Evolutionary conservation across 2,329 filamentous ascomycete genomes (phyloP), one percentile per base, ranked within the genome.

Genomic region (Phialophora chinensis): DNA sequence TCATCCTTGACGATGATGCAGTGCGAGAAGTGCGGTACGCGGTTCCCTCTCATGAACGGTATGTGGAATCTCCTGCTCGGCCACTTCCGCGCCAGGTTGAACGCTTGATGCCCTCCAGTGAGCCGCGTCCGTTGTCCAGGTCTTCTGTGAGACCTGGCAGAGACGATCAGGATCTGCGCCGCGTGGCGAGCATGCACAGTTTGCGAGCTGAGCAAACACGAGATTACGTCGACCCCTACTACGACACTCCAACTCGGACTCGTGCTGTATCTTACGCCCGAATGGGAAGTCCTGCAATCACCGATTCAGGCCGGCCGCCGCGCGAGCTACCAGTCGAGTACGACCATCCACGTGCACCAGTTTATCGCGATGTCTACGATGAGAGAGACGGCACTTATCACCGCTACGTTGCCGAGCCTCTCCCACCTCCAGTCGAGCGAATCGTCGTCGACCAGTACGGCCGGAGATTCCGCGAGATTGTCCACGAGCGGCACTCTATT

Each of bases 361-460:
- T 74, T 23, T 77, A 78, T 63, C 78, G 76, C 23, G 79, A 80
- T 56, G 68, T 77, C n/a, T 82, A 81, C 67, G 77, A 78, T 50
- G 78, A 80, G 59, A 77, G 77, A 44, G 74, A 75, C 31, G 80
- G 84, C 35, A 80, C 82, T 38, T 75, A 77, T 50, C 60, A 56
- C 27, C 82, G 80, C 47, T 73, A 77, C 61, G 65, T 74, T 55
- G 73, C 79, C 57, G 80, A 81, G 66, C 67, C 80, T 44, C 78
- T 78, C 38, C 78, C 78, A n/a, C 82, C 82, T 6, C 84, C 86
- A 20, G 80, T 86, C 54, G 82, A 88, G 63, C 87, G 89, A 68
- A 90, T 97, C 69, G 84, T 96, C 38, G 83, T 96, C 62, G 93
- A 97, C 78, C 88, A 91, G 68, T 91, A 89, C 77, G 93, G 93